Conservation (phyloP, 2,329 filamentous ascomycete genomes). For the Apiospora kogelbergensis region DNA sequence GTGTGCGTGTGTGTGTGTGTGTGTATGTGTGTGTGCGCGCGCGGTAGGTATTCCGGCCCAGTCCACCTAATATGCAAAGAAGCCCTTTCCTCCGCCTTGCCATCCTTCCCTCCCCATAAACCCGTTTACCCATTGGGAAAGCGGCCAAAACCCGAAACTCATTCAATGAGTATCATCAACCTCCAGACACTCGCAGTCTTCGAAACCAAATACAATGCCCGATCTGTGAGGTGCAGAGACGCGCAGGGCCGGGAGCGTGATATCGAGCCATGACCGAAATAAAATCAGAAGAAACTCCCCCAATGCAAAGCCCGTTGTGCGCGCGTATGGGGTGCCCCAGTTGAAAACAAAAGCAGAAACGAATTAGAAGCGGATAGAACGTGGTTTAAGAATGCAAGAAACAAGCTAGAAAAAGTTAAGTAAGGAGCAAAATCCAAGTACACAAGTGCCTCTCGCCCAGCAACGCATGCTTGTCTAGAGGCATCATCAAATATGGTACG, state of each 20-base stretch:
- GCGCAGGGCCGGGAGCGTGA: background rate
- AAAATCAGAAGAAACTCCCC: constrained; percentile 21
- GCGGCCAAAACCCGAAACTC: background rate
- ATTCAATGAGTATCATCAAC: constrained; percentile 8
- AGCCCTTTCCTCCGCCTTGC: background rate
- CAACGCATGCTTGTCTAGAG: background rate
- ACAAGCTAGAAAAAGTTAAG: background rate
- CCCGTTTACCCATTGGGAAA: background rate
- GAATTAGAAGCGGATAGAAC: constrained; percentile 1
- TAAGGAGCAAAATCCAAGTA: background rate
- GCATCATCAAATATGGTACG: constrained; percentile 4
- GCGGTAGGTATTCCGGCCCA: background rate
- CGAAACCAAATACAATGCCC: constrained; percentile 2
- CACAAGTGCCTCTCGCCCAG: background rate
- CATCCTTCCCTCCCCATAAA: background rate
- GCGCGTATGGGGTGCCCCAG: constrained; percentile 15
- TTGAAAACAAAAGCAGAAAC: background rate
- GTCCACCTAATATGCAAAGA: background rate
- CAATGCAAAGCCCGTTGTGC: constrained; percentile 25
- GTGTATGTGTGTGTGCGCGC: background rate
- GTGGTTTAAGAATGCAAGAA: background rate
- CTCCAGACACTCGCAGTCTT: background rate
- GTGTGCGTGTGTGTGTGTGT: background rate
- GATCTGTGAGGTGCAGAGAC: background rate
- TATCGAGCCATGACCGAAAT: background rate